Base-by-base conservation (phyloP, 2,329 filamentous ascomycete species). In the Stagonosporopsis vannaccii region DNA sequence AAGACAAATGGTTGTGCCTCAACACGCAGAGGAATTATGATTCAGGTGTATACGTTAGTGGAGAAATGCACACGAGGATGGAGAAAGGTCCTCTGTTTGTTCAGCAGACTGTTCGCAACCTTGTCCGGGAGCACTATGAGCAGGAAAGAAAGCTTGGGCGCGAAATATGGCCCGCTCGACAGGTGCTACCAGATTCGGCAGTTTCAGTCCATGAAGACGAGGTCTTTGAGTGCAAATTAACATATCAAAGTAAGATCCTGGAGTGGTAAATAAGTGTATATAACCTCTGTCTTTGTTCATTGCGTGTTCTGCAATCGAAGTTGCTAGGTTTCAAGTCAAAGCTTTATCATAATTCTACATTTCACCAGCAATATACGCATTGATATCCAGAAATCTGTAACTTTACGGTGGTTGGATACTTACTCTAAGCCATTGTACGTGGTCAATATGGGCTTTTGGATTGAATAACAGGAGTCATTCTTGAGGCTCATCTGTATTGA, bases 1-100 rank as follows among this genome's bases (percentile, higher is more conserved):
- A 88, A 71, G 86, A 88, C 75, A 87, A 87, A 67, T 77, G 80
- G 25, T 81, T 88, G 22, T 88, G 85, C 73, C 37, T 40, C 19
- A 40, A 40, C 20, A 40, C 37, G 23, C 37, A 40, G 20, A 40
- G 23, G 69, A 88, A 88, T 67, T 77, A 88, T 60, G 83, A 85
- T 65, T 78, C 82, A 0, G 84, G 84, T 11, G 79, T 87, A 35
- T 88, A 87, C 57, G 76, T 85, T 63, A 87, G 84, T 61, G 86
- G 85, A 32, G 80, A 85, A 66, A 75, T 88, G 71, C 85, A 88
- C 66, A 84, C 85, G 0, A 77, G 77, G 44, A 80, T 82, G 66
- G 86, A 88, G 67, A 82, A 85, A 68, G 82, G 59, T 30, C 82
- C 83, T 0, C 71, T 85, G 0, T 84, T 79, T 69, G 84, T 85